phyloP scores from a whole-genome alignment of 2,329 filamentous ascomycete species.

The Phoma sp. region DNA sequence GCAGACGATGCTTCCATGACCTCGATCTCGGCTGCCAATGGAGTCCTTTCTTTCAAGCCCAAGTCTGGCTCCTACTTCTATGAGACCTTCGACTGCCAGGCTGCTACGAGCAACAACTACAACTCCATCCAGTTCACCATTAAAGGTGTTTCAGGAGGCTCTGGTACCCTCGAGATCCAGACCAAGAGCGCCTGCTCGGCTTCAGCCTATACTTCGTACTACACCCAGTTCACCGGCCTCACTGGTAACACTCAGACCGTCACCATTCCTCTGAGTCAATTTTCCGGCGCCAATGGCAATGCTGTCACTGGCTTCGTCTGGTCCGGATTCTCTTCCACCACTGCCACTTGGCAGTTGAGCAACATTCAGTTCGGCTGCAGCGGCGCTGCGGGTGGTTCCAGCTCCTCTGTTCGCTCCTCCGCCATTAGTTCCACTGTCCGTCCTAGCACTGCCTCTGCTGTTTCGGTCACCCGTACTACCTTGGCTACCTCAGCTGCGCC shows the following conservation, averaged over 20 bases:
- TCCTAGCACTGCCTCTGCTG: slow-evolving; percentile 12
- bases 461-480: slow-evolving; percentile 8
- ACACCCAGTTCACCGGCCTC: slow-evolving; percentile 53
- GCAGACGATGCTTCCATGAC: slow-evolving; percentile 60
- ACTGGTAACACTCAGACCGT: slow-evolving; percentile 59
- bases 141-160: slow-evolving; percentile 53
- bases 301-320: slow-evolving; percentile 57
- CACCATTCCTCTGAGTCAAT: slow-evolving; percentile 58
- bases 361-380: slow-evolving; percentile 56
- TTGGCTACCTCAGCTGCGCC: slow-evolving; percentile 18
- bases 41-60: slow-evolving; percentile 59
- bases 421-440: slow-evolving; percentile 7
- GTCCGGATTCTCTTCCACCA: slow-evolving; percentile 48
- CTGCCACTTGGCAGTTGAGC: slow-evolving; percentile 57
- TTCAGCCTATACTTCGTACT: slow-evolving; percentile 53
- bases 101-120: slow-evolving; percentile 55
- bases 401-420: background rate
- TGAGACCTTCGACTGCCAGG: slow-evolving; percentile 59
- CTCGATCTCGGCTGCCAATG: slow-evolving; percentile 51
- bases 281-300: slow-evolving; percentile 58
- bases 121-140: slow-evolving; percentile 56
- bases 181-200: slow-evolving; percentile 54
- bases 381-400: slow-evolving; percentile 14
- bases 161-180: slow-evolving; percentile 56
- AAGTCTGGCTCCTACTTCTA: slow-evolving; percentile 61